Base-by-base conservation (phyloP, 805 yeast species). In the Lachancea thermotolerans region DNA sequence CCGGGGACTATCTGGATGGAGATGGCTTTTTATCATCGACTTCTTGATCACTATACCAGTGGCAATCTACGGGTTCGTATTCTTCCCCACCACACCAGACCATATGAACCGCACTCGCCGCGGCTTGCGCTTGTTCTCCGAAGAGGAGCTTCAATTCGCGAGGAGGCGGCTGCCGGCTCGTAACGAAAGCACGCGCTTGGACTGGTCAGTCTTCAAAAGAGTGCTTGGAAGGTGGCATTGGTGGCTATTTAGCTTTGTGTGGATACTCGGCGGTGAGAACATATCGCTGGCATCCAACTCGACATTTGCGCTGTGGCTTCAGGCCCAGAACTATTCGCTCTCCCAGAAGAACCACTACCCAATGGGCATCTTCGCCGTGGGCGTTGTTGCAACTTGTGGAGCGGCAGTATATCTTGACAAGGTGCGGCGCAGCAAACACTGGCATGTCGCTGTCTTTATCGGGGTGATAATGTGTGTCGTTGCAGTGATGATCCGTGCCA, bases 11-110 rank as follows among this genome's bases (percentile, higher is more conserved):
- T 66, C 70, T 4, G 82, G 82, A 4, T 78, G 81, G 81, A 67
- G 78, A 59, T 78, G 82, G 82, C 60, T 77, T n/a, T 78, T 75
- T 56, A 73, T 78, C 36, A 72, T 78, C 49, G 82, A 78, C 58
- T 77, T 75, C 52, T 48, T 74, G 14, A 67, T 77, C 43, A 76
- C 82, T 2, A 53, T 78, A 3, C 81, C 81, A 0, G 71, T 78
- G 37, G 70, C 72, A 7, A 18, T 75, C 5, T 78, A 73, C 50
- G 85, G 86, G 1, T 68, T 76, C 34, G 39, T 81, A 2, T 73
- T 72, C 45, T 77, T 80, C 57, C 86, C 86, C 10, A 83, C 79
- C 54, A 66, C 70, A 2, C 82, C 82, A 10, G 75, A 71, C n/a
- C 71, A 18, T 70, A 78, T 53, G 49, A 49, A 49, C 30, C 53